Conservation (phyloP, 257 asterid genomes). For the Solanum habrochaites region DNA sequence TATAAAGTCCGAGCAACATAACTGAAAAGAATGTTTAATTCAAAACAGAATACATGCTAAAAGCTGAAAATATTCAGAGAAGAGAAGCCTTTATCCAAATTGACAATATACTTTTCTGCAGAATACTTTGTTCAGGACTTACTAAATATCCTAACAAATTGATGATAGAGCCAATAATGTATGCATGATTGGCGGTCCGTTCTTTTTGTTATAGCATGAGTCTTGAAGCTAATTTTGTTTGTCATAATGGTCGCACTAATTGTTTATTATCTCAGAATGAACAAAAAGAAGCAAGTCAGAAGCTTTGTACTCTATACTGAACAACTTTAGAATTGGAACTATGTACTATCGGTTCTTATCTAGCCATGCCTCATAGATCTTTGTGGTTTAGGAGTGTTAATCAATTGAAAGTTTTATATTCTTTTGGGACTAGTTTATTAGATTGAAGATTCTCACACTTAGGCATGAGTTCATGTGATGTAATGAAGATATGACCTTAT, state of each 20-base stretch:
- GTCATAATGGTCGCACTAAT: background rate
- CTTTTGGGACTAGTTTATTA: background rate
- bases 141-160: background rate
- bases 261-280: background rate
- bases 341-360: background rate
- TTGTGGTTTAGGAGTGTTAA: background rate
- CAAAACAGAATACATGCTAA: background rate
- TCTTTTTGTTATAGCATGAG: background rate
- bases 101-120: background rate
- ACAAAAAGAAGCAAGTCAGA: background rate
- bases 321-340: background rate
- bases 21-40: background rate
- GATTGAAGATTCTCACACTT: background rate
- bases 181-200: background rate
- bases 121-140: background rate
- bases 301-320: background rate
- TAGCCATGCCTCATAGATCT: background rate
- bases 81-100: background rate
- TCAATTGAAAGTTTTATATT: background rate
- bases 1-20: background rate
- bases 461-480: background rate
- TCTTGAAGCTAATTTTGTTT: background rate
- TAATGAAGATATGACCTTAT: background rate
- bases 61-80: background rate
- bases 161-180: background rate